Percentiles rank a stretch among this genome's conserved stretches.
Evolutionary conservation across 345 rosid species (phyloP).

Genomic region (Citrus mangshanensis): DNA sequence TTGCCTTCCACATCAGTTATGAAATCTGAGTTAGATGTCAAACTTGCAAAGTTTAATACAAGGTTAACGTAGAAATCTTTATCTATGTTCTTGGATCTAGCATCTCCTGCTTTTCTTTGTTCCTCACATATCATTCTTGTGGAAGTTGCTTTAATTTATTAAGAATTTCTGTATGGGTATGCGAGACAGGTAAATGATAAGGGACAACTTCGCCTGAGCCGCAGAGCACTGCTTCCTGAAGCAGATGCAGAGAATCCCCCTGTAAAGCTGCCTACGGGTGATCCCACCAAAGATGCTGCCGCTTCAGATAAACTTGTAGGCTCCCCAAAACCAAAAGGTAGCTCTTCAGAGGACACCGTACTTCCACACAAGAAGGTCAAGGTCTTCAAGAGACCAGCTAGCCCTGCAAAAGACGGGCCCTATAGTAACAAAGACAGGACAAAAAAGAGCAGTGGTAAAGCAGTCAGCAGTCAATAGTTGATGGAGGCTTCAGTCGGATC

Average conservation of each 20-base stretch:
- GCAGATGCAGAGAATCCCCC: conserved; percentile 39
- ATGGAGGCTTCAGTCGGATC: conserved; percentile 61
- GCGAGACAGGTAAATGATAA: conserved; percentile 74
- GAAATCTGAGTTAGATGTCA: background rate
- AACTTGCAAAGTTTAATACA: background rate
- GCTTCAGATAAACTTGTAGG: conserved; percentile 27
- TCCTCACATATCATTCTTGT: background rate
- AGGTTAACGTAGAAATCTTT: background rate
- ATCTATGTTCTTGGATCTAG: background rate
- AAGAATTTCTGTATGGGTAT: background rate
- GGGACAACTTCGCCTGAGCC: conserved; percentile 97
- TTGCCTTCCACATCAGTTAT: background rate
- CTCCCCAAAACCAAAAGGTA: conserved; percentile 38
- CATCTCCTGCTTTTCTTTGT: background rate
- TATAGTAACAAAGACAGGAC: conserved; percentile 31
- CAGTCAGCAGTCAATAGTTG: conserved; percentile 42
- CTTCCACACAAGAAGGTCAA: conserved; percentile 58
- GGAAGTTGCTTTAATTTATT: background rate
- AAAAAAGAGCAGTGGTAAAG: conserved; percentile 34
- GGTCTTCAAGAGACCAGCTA: conserved; percentile 43
- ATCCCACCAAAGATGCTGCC: conserved; percentile 24
- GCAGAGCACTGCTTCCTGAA: conserved; percentile 77
- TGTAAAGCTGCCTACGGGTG: conserved; percentile 30
- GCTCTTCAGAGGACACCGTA: conserved; percentile 31
- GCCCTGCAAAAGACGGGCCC: conserved; percentile 42